phyloP scores from a whole-genome alignment of 768 basidiomycete species.

The Pisolithus sp. region DNA sequence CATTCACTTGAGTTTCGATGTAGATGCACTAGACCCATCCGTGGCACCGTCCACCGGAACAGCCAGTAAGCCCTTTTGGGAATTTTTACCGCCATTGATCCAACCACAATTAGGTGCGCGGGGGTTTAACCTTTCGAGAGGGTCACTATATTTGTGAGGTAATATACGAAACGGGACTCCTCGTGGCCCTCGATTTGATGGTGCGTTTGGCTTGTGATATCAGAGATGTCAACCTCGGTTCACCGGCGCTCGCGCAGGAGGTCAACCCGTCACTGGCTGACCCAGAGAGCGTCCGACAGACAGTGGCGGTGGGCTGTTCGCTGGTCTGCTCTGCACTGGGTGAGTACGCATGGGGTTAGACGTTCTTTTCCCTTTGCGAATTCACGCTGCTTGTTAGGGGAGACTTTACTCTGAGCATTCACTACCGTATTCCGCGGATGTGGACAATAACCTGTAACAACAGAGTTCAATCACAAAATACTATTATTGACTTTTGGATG shows the following conservation, averaged over 20 bases:
- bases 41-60: slow-evolving; percentile 97
- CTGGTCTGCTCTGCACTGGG: slow-evolving; percentile 78
- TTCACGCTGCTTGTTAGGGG: slow-evolving; percentile 20
- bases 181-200: slow-evolving; percentile 94
- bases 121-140: slow-evolving; percentile 93
- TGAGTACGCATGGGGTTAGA: slow-evolving; percentile 29
- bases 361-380: background rate
- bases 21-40: slow-evolving; percentile 88
- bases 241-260: slow-evolving; percentile 47
- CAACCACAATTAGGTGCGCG: slow-evolving; percentile 57
- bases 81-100: background rate
- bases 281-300: slow-evolving; percentile 68
- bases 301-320: slow-evolving; percentile 86
- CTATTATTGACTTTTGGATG: background rate
- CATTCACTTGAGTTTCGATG: slow-evolving; percentile 95
- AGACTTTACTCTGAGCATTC: slow-evolving; percentile 25
- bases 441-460: background rate
- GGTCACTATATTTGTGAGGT: slow-evolving; percentile 98
- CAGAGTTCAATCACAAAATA: slow-evolving; percentile 3
- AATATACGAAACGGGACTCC: slow-evolving; percentile 83
- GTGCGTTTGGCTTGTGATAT: slow-evolving; percentile 35
- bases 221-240: background rate
- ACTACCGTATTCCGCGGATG: background rate
- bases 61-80: slow-evolving; percentile 51
- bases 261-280: slow-evolving; percentile 94